These are phyloP conservation scores for Phaeolepiota aurea DNA, from an alignment of 768 basidiomycete genomes.

Conservation along the genomic window DNA sequence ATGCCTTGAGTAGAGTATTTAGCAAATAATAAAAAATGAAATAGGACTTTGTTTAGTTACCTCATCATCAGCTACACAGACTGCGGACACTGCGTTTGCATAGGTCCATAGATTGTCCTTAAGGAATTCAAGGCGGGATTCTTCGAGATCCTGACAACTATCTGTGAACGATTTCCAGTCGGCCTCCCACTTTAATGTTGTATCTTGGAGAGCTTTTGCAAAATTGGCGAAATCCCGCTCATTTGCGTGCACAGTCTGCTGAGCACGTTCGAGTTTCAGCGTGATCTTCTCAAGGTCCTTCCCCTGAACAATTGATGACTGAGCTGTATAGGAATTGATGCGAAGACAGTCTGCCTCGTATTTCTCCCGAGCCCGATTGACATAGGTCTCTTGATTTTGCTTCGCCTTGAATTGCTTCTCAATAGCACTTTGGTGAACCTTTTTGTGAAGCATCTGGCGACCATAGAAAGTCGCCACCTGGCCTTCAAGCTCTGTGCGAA, in stretches of 20 bases:
- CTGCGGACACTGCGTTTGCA: conserved; percentile 92
- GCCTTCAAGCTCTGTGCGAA: conserved; percentile 69
- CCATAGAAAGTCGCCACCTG: conserved; percentile 50
- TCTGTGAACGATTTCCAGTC: conserved; percentile 96
- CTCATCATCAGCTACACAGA: conserved; percentile 94
- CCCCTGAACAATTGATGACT: conserved; percentile 85
- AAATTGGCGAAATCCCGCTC: conserved; percentile 92
- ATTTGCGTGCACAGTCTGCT: conserved; percentile 83
- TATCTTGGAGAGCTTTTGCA: conserved; percentile 70
- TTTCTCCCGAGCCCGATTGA: conserved; percentile 84
- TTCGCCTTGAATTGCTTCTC: conserved; percentile 92
- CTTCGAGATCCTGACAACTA: conserved; percentile 91
- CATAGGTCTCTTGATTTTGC: conserved; percentile 78
- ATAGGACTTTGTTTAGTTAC: conserved; percentile 29
- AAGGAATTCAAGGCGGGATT: conserved; percentile 88
- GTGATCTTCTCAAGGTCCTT: conserved; percentile 89
- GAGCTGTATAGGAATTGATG: conserved; percentile 92
- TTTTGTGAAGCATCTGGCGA: conserved; percentile 67
- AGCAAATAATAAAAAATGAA: conserved; percentile 2
- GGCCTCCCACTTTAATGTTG: conserved; percentile 78
- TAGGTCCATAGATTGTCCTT: conserved; percentile 96
- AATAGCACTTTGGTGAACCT: conserved; percentile 61
- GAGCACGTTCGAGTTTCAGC: conserved; percentile 81
- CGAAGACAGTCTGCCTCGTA: conserved; percentile 89
- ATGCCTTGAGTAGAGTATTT: conserved; percentile 62